Evolutionary conservation across 169 alveolate genomes (phyloP), one percentile per base, ranked within the genome.

Genomic region (Fabrea salina): DNA sequence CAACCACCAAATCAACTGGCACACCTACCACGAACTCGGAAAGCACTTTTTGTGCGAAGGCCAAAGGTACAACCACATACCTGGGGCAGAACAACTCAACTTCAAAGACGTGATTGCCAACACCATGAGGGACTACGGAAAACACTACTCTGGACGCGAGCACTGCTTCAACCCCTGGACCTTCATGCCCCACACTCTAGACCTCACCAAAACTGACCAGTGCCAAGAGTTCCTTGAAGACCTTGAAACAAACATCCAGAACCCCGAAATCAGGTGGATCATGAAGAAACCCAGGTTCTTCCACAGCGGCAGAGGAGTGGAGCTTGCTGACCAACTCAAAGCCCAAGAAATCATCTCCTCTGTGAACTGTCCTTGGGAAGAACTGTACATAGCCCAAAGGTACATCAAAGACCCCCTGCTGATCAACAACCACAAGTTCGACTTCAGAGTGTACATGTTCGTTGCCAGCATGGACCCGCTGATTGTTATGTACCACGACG

Each of bases 401-500:
- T 93, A 93, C 77, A 86, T 93, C 53, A 89, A 89, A 51, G 89
- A 84, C 40, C 97, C 96, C 1, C 75, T 93, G 5, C 86, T 93
- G 19, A 75, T 91, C 39, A 83, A 91, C 53, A 91, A 88, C 35
- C 86, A 94, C 72, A 93, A 93, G 79, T 91, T 93, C 61, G 97
- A 93, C 82, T 86, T 93, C 3, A 77, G 97, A 64, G 81, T 76
- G 0, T 85, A 85, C 71, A 70, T 85, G 11, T 54, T 85, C 7
- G 64, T 85, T 22, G 80, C 91, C 0, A 40, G 82, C 16, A 66
- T 80, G 39, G 85, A 85, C 3, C 91, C 91, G 0, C 40, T 85
- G n/a, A 75, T 85, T 27, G 58, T 75, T 43, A 22, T 80, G 5
- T 85, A 58, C 64, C 56, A 68, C 4, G 91, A 85, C 32, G 87